These are phyloP conservation scores for Stenogyne calaminthoides DNA, from an alignment of 305 asterid genomes.

Conservation along the genomic window DNA sequence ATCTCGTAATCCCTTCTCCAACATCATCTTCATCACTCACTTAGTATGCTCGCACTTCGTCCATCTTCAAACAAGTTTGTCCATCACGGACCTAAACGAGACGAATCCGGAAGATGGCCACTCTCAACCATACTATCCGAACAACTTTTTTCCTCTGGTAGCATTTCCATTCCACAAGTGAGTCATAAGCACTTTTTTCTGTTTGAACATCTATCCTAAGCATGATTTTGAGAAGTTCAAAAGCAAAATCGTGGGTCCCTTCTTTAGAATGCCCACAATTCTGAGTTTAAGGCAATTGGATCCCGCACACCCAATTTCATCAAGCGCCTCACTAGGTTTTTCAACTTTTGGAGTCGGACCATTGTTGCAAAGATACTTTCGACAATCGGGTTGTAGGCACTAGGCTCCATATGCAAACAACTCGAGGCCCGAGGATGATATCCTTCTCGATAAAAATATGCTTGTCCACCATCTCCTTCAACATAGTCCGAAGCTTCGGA, in stretches of 20 bases:
- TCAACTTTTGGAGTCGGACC: slow-evolving; percentile 84
- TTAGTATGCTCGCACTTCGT: slow-evolving; percentile 90
- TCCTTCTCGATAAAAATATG: slow-evolving; percentile 76
- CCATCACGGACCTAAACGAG: slow-evolving; percentile 72
- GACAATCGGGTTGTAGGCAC: slow-evolving; percentile 68
- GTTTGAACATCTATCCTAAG: slow-evolving; percentile 61
- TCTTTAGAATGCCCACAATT: slow-evolving; percentile 75
- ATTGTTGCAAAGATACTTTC: slow-evolving; percentile 76
- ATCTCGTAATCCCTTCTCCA: slow-evolving; percentile 81
- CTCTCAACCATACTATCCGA: slow-evolving; percentile 80
- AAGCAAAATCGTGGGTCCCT: slow-evolving; percentile 71
- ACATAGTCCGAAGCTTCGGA: slow-evolving; percentile 55
- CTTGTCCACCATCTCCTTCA: slow-evolving; percentile 79
- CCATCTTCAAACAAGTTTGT: slow-evolving; percentile 83
- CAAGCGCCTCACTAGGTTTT: slow-evolving; percentile 77
- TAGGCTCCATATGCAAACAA: slow-evolving; percentile 66
- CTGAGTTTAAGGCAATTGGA: slow-evolving; percentile 59
- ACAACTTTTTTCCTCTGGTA: slow-evolving; percentile 66
- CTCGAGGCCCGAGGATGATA: slow-evolving; percentile 59
- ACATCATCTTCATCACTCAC: slow-evolving; percentile 87
- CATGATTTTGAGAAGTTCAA: slow-evolving; percentile 71
- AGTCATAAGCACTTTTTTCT: slow-evolving; percentile 56
- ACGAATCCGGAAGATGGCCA: slow-evolving; percentile 77
- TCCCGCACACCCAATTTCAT: slow-evolving; percentile 89
- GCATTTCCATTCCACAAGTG: slow-evolving; percentile 61